Evolutionary conservation across 169 alveolate species (phyloP).

Genomic region (Perkinsus olseni): DNA sequence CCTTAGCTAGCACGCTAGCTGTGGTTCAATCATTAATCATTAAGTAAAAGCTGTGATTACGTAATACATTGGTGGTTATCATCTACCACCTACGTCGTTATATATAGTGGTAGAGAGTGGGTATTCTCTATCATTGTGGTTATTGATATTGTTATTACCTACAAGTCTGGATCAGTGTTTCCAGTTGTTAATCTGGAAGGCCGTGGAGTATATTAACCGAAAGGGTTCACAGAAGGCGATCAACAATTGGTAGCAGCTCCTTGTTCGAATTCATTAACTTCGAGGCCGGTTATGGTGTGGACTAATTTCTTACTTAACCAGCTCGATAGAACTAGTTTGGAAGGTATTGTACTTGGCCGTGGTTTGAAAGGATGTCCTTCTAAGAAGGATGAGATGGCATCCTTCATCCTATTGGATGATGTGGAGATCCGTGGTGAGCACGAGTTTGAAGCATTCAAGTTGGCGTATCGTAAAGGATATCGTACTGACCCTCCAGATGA

Average conservation of each 20-base stretch:
- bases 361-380: not conserved
- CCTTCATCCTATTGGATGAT: not conserved
- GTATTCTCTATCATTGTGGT: too few relatives aligned
- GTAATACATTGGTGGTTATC: too few relatives aligned
- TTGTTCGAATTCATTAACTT: not conserved
- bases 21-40: too few relatives aligned
- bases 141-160: too few relatives aligned
- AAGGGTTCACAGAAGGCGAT: too few relatives aligned
- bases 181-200: too few relatives aligned
- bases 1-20: too few relatives aligned
- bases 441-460: not conserved
- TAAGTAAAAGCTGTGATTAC: too few relatives aligned
- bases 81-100: too few relatives aligned
- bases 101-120: too few relatives aligned
- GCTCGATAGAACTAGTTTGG: not conserved
- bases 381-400: not conserved
- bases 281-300: not conserved
- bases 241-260: not conserved
- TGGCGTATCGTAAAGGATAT: not conserved
- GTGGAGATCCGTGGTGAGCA: not conserved
- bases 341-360: not conserved
- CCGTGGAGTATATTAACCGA: too few relatives aligned
- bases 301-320: not conserved
- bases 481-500: not conserved
- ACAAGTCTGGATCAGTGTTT: too few relatives aligned